These are phyloP conservation scores for Fusarium nematophilum DNA, from an alignment of 2,329 filamentous ascomycete species.

Conservation along the genomic window DNA sequence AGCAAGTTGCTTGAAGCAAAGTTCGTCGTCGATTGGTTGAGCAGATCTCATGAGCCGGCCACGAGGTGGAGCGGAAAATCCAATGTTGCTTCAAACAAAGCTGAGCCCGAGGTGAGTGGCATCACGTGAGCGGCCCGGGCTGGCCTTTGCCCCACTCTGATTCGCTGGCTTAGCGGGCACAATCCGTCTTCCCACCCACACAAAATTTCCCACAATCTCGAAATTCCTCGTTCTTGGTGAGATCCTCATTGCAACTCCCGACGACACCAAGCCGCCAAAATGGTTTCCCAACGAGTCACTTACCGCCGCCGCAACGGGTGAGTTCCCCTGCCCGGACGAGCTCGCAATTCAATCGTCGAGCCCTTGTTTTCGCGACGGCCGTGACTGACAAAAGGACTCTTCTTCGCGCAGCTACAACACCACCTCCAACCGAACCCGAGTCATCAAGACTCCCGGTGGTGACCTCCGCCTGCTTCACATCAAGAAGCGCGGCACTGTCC, in stretches of 20 bases:
- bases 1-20: slow-evolving; percentile 3
- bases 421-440: slow-evolving; percentile 94
- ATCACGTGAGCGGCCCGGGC: slow-evolving; percentile 33
- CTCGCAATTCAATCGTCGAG: slow-evolving; percentile 32
- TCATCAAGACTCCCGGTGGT: slow-evolving; percentile 96
- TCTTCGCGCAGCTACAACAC: slow-evolving; percentile 86
- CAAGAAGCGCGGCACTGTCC: slow-evolving; percentile 98
- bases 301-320: slow-evolving; percentile 86
- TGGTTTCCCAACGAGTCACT: slow-evolving; percentile 70
- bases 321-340: slow-evolving; percentile 54
- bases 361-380: slow-evolving; percentile 20
- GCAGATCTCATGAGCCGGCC: background rate
- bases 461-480: slow-evolving; percentile 97
- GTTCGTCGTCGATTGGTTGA: background rate
- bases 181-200: slow-evolving; percentile 53
- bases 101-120: background rate
- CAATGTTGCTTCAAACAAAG: background rate
- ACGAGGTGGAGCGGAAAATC: slow-evolving; percentile 1
- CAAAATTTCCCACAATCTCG: slow-evolving; percentile 57
- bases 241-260: slow-evolving; percentile 51
- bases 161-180: slow-evolving; percentile 54
- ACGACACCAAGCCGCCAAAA: slow-evolving; percentile 61
- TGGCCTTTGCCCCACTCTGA: slow-evolving; percentile 42
- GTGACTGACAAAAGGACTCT: slow-evolving; percentile 37
- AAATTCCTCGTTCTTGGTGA: slow-evolving; percentile 54